Evolutionary conservation across 805 yeast genomes (phyloP).

Genomic region (Yarrowia sp.): DNA sequence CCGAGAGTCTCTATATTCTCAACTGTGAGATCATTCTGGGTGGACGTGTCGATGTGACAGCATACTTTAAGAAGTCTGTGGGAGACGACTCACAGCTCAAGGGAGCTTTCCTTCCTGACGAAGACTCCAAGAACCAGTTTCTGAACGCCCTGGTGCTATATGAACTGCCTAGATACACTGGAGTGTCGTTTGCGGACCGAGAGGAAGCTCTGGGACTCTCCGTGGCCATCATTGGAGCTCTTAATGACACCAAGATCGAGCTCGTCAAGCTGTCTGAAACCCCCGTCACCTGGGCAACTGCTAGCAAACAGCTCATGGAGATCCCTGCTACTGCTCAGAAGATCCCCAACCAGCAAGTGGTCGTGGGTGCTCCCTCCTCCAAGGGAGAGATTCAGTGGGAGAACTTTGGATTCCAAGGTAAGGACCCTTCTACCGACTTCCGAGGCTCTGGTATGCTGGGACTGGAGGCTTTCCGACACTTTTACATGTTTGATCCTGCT

Average conservation of each 20-base stretch:
- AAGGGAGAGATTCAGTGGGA: slow-evolving; percentile 34
- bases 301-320: slow-evolving; percentile 11
- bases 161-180: slow-evolving; percentile 27
- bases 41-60: not conserved
- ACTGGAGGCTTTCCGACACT: slow-evolving; percentile 11
- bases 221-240: slow-evolving; percentile 6
- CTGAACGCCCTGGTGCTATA: slow-evolving; percentile 15
- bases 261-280: not conserved
- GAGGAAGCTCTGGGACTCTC: slow-evolving; percentile 3
- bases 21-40: slow-evolving; percentile 17
- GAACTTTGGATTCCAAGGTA: slow-evolving; percentile 39
- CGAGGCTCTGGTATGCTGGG: slow-evolving; percentile 31
- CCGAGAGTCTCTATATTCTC: not conserved
- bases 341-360: not conserved
- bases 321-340: not conserved
- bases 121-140: not conserved
- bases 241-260: slow-evolving; percentile 3
- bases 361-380: slow-evolving; percentile 2
- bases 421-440: slow-evolving; percentile 38
- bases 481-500: slow-evolving; percentile 19
- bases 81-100: not conserved
- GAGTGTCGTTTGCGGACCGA: not conserved
- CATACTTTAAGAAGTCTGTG: not conserved
- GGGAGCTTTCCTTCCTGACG: not conserved
- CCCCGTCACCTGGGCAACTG: slow-evolving; percentile 14